Conservation (phyloP, 129 eudicot species). For the carrot (Daucus carota) region DH1_v3.0 NC_030388.2:2355001-2355500, state of each 20-base stretch:
- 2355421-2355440: constrained; percentile 62
- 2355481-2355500: constrained; percentile 88
- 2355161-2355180: constrained; percentile 90
- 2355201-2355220: constrained; percentile 56
- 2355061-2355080: constrained; percentile 60
- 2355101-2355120: constrained; percentile 61
- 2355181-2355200: constrained; percentile 75
- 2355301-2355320: neutral
- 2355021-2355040: constrained; percentile 64
- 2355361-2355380: constrained; percentile 91
- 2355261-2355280: neutral
- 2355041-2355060: constrained; percentile 56
- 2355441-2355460: constrained; percentile 65
- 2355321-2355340: constrained; percentile 40
- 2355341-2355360: constrained; percentile 88
- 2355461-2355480: constrained; percentile 64
- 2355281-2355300: neutral
- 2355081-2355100: constrained; percentile 60
- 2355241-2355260: constrained; percentile 43
- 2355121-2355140: constrained; percentile 54
- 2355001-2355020: constrained; percentile 63
- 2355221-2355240: constrained; percentile 56
- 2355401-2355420: constrained; percentile 73
- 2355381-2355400: constrained; percentile 57
- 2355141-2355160: constrained; percentile 41